phyloP scores from a whole-genome alignment of 1,284 basidiomycete genomes.

The Tilletia horrida region DNA sequence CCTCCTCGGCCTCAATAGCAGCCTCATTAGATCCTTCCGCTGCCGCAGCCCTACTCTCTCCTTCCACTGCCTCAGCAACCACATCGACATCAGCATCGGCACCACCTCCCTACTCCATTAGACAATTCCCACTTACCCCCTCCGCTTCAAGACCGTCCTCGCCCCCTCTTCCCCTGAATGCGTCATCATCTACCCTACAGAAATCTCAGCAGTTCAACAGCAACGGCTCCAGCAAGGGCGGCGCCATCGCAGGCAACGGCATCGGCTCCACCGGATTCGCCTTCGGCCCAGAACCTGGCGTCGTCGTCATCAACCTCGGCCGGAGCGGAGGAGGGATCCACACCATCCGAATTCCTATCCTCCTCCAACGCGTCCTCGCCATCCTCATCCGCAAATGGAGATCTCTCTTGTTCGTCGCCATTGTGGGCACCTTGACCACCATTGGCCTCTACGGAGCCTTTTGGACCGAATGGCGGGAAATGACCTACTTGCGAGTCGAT shows the following conservation, averaged over 20 bases:
- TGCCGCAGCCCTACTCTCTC: not conserved
- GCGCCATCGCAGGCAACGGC: not conserved
- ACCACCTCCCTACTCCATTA: slow-evolving; percentile 48
- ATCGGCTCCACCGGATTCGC: slow-evolving; percentile 33
- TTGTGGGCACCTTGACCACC: slow-evolving; percentile 41
- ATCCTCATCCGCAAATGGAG: slow-evolving; percentile 48
- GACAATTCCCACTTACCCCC: slow-evolving; percentile 43
- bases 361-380: slow-evolving; percentile 34
- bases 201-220: not conserved
- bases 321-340: slow-evolving; percentile 46
- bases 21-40: not conserved
- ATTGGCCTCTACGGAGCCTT: slow-evolving; percentile 48
- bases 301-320: slow-evolving; percentile 45
- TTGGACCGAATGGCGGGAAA: slow-evolving; percentile 54
- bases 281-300: slow-evolving; percentile 27
- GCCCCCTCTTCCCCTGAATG: slow-evolving; percentile 30
- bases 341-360: slow-evolving; percentile 37
- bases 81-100: slow-evolving; percentile 1
- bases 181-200: not conserved
- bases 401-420: slow-evolving; percentile 43
- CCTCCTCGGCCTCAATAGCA: slow-evolving; percentile 6
- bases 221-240: slow-evolving; percentile 25
- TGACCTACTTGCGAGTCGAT: slow-evolving; percentile 53
- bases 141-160: slow-evolving; percentile 40
- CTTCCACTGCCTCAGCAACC: not conserved